Evolutionary conservation across 2,329 filamentous ascomycete species (phyloP), one percentile per base, ranked within the genome.

Genomic region (Claviceps purpurea): DNA sequence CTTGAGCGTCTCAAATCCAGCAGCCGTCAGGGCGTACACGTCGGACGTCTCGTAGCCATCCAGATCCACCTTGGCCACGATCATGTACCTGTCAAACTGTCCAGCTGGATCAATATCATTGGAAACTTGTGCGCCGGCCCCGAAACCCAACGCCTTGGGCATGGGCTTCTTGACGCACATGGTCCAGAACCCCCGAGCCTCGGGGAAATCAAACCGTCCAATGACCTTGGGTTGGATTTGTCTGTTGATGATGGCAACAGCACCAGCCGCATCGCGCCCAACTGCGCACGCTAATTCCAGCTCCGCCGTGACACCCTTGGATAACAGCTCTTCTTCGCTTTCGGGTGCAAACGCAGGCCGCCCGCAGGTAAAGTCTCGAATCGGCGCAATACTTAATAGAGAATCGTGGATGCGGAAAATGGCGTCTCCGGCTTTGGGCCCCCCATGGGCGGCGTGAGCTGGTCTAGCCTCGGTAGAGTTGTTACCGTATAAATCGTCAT

Each of bases 111-210:
- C 77, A 56, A 77, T 80, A 54, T 82, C 79, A n/a, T 68, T 71
- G 2, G 70, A 70, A 2, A 77, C 70, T 2, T 75, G 69, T 1
- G 76, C 67, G 13, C 71, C 71, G 8, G 72, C 66, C 4, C 74
- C 75, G 14, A 82, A 62, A 1, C 73, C 74, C 26, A 50, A 8
- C 22, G 26, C 26, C 60, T 84, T 84, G 1, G 81, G 76, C n/a
- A 80, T 69, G 14, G 82, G 76, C 61, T 82, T 85, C 56, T 81
- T 83, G 10, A 80, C 82, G 56, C 75, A 78, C 61, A 95, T 78
- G 45, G 89, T 85, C 91, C 91, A 97, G 54, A 94, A 77, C 1
- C 82, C 83, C 53, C 83, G 76, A 1, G 85, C 85, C 58, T 85
- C 81, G 2, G 85, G 79, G 48, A 93, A 82, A 48, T 84, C 79